Percentiles rank a stretch among this genome's conserved stretches.
phyloP scores from a whole-genome alignment of 2,329 filamentous ascomycete species.

The Botryotinia calthae region DNA sequence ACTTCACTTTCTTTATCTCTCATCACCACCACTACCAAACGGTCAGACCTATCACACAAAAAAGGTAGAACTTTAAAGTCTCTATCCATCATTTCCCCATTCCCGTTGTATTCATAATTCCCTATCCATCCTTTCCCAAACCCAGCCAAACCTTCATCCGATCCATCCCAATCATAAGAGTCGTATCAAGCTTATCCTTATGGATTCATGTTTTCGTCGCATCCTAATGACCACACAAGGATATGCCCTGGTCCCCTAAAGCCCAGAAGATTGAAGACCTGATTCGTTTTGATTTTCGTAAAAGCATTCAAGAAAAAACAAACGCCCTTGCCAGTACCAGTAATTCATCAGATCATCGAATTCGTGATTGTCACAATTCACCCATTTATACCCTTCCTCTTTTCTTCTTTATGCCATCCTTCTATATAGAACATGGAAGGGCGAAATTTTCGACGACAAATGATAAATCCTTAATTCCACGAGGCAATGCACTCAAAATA shows the following conservation, averaged over 20 bases:
- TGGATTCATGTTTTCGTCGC: neutral
- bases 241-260: neutral
- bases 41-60: neutral
- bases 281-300: constrained; percentile 10
- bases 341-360: constrained; percentile 16
- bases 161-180: constrained; percentile 12
- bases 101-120: constrained; percentile 7
- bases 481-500: neutral
- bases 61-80: neutral
- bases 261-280: neutral
- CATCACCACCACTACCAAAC: neutral
- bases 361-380: constrained; percentile 2
- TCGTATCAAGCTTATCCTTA: neutral
- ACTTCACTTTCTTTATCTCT: neutral
- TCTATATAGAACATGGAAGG: neutral
- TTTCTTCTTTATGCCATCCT: constrained; percentile 2
- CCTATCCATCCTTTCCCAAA: constrained; percentile 15
- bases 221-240: neutral
- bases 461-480: neutral
- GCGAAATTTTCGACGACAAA: neutral
- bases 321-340: constrained; percentile 13
- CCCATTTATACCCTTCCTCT: constrained; percentile 7
- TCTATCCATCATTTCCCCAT: neutral
- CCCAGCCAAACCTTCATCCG: neutral
- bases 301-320: constrained; percentile 14